phyloP scores from a whole-genome alignment of 805 yeast species.

The Saccharomycopsis sp. region DNA sequence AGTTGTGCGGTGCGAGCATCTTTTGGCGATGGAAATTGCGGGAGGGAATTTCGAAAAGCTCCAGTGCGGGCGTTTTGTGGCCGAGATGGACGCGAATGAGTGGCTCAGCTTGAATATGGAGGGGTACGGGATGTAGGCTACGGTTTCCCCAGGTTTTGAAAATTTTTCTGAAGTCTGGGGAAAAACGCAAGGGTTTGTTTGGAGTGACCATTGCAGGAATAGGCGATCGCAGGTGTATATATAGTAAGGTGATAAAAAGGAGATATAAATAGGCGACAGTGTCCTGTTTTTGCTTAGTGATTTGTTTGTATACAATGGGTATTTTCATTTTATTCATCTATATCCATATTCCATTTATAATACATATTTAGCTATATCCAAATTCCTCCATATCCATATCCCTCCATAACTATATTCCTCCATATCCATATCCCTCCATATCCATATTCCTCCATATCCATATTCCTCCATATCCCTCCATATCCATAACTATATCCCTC shows the following conservation, averaged over 20 bases:
- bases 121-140: background rate
- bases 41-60: background rate
- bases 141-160: background rate
- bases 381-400: background rate
- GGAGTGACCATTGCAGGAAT: no score
- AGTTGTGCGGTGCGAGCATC: conserved; percentile 6
- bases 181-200: no score
- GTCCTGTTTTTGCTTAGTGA: no score
- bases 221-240: no score
- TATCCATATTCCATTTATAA: no score
- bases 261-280: no score
- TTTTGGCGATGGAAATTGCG: background rate
- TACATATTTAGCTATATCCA: no score
- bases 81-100: background rate
- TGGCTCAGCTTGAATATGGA: conserved; percentile 7
- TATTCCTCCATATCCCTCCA: no score
- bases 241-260: no score
- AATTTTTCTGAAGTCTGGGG: no score
- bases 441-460: background rate
- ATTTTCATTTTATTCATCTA: no score
- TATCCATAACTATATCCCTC: background rate
- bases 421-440: background rate
- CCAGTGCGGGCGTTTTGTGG: background rate
- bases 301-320: no score
- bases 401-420: background rate